Evolutionary conservation across 495 filamentous ascomycete genomes (phyloP).

Genomic region (Penicillium malachiteum): DNA sequence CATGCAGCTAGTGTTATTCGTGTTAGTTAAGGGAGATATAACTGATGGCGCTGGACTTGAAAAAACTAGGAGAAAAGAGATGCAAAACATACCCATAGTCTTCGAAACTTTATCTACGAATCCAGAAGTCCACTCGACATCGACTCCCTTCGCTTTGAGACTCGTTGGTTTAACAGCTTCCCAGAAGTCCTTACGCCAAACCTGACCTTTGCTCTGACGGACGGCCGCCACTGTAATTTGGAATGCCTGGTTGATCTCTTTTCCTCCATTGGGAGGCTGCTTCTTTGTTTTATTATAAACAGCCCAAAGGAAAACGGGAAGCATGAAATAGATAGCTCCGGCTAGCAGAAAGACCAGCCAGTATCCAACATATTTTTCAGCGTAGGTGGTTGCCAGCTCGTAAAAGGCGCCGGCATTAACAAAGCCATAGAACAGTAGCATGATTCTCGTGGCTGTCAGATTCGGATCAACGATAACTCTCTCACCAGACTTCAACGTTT

Average conservation of each 20-base stretch:
- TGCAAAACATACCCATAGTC: slow-evolving; percentile 36
- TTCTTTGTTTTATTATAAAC: slow-evolving; percentile 49
- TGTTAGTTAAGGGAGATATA: too few relatives aligned
- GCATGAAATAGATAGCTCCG: slow-evolving; percentile 52
- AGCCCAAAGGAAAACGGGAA: slow-evolving; percentile 50
- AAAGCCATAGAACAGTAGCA: slow-evolving; percentile 40
- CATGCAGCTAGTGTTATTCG: slow-evolving; percentile 32
- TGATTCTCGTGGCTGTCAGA: slow-evolving; percentile 28
- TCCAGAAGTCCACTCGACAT: slow-evolving; percentile 46
- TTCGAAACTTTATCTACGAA: slow-evolving; percentile 48
- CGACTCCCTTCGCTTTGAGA: slow-evolving; percentile 48
- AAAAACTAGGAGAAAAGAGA: too few relatives aligned
- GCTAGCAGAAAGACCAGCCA: slow-evolving; percentile 36
- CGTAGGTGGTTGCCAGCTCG: slow-evolving; percentile 37
- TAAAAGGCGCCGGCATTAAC: slow-evolving; percentile 42
- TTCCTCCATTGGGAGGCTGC: slow-evolving; percentile 47
- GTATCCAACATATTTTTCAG: slow-evolving; percentile 41
- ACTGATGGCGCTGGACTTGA: too few relatives aligned
- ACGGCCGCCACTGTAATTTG: slow-evolving; percentile 53
- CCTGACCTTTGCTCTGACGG: slow-evolving; percentile 53
- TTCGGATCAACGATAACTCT: slow-evolving; percentile 42
- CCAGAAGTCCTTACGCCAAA: slow-evolving; percentile 61
- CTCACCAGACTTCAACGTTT: slow-evolving; percentile 36
- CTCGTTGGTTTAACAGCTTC: slow-evolving; percentile 63
- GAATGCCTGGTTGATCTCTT: slow-evolving; percentile 55